Evolutionary conservation across 2,329 filamentous ascomycete species (phyloP).

Genomic region (Trichoderma guizhouense): DNA sequence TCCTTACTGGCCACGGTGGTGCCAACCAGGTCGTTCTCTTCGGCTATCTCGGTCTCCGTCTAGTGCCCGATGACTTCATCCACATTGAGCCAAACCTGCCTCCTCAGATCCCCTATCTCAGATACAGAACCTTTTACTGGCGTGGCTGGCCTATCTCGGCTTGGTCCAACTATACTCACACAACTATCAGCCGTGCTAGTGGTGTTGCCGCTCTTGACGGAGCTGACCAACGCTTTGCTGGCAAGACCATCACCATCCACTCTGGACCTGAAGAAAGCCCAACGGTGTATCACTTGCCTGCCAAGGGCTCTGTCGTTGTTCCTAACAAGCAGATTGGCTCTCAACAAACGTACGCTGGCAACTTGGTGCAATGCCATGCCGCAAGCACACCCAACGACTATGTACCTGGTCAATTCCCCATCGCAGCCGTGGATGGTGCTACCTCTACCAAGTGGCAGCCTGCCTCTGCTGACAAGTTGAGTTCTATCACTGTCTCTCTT

Average conservation of each 20-base stretch:
- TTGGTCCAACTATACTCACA: slow-evolving; percentile 27
- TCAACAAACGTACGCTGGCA: slow-evolving; percentile 52
- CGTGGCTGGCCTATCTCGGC: slow-evolving; percentile 27
- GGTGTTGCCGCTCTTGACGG: slow-evolving; percentile 41
- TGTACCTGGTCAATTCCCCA: slow-evolving; percentile 64
- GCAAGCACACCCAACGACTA: slow-evolving; percentile 46
- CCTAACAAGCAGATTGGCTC: slow-evolving; percentile 56
- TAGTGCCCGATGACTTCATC: slow-evolving; percentile 57
- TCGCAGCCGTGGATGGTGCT: slow-evolving; percentile 22
- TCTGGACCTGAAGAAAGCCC: slow-evolving; percentile 43
- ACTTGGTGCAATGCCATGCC: slow-evolving; percentile 63
- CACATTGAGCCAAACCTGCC: slow-evolving; percentile 58
- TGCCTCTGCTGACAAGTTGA: slow-evolving; percentile 17
- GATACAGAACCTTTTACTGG: slow-evolving; percentile 29
- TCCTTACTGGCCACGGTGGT: slow-evolving; percentile 68
- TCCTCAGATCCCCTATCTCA: slow-evolving; percentile 52
- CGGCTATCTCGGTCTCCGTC: slow-evolving; percentile 63
- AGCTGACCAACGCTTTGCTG: slow-evolving; percentile 53
- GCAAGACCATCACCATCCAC: slow-evolving; percentile 55
- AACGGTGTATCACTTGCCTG: slow-evolving; percentile 43
- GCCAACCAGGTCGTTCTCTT: slow-evolving; percentile 65
- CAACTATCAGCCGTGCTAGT: slow-evolving; percentile 28
- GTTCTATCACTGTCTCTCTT: slow-evolving; percentile 21
- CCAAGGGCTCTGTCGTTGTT: slow-evolving; percentile 50
- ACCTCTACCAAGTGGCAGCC: slow-evolving; percentile 25